phyloP scores from a whole-genome alignment of 1,139 yeast species.

The Debaryomyces psychrophilus region DNA sequence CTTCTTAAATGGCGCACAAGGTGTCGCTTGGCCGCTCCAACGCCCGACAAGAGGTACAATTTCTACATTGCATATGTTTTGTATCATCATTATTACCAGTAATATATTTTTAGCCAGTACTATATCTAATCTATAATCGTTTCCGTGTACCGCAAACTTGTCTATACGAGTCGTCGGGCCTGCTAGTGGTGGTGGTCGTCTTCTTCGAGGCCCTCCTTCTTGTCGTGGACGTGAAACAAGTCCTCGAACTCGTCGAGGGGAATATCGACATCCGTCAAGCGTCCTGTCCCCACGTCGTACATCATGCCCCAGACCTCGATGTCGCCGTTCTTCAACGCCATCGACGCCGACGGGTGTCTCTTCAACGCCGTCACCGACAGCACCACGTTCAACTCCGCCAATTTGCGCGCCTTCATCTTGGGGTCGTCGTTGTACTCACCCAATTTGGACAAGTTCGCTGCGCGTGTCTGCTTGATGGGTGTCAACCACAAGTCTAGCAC shows the following conservation, averaged over 20 bases:
- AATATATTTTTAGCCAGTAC: neutral
- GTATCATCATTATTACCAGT: neutral
- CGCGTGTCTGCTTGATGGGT: conserved; percentile 72
- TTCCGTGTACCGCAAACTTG: neutral
- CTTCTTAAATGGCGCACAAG: no score
- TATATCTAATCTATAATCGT: conserved; percentile 4
- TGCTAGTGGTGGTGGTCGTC: conserved; percentile 20
- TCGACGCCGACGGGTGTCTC: conserved; percentile 74
- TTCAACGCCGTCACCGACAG: conserved; percentile 59
- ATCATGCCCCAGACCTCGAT: conserved; percentile 87
- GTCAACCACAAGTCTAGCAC: conserved; percentile 78
- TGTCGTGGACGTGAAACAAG: conserved; percentile 53
- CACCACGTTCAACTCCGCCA: conserved; percentile 80
- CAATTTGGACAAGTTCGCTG: conserved; percentile 54
- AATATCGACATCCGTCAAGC: conserved; percentile 55
- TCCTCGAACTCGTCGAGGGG: conserved; percentile 57
- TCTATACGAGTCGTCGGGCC: neutral
- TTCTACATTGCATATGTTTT: neutral
- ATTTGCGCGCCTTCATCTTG: conserved; percentile 59
- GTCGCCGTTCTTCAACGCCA: conserved; percentile 71
- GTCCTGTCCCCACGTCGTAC: conserved; percentile 84
- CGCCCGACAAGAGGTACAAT: no score
- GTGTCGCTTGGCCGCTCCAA: no score
- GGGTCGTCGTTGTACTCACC: conserved; percentile 48
- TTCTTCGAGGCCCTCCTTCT: conserved; percentile 28